A percentile compares a stretch with the other conserved stretches of the same genome.
These are phyloP conservation scores for Bjerkandera adusta DNA, from an alignment of 1,284 basidiomycete genomes.

Conservation along the genomic window DNA sequence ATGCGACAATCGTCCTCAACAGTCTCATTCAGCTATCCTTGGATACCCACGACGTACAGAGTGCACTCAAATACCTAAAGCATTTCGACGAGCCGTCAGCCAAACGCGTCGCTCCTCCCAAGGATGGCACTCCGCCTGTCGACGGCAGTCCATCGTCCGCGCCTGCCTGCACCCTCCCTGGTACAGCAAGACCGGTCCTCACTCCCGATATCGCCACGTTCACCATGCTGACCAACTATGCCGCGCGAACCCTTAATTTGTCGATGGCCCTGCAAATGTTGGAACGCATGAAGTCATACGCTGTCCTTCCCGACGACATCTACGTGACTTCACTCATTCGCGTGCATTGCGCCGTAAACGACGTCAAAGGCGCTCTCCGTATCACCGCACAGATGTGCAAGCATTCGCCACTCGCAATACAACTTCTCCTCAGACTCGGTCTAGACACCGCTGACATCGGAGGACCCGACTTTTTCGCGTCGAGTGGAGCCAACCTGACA, in stretches of 20 bases:
- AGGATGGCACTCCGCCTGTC: conserved; percentile 31
- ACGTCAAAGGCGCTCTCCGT: conserved; percentile 44
- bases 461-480: conserved; percentile 11
- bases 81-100: conserved; percentile 40
- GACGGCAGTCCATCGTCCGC: conserved; percentile 3
- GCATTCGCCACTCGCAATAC: conserved; percentile 22
- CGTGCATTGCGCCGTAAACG: conserved; percentile 47
- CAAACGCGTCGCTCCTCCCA: conserved; percentile 25
- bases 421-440: conserved; percentile 23
- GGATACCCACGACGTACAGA: conserved; percentile 49
- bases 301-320: conserved; percentile 44
- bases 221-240: conserved; percentile 59
- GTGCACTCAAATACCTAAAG: conserved; percentile 44
- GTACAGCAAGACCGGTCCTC: conserved; percentile 18
- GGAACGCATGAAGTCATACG: conserved; percentile 42
- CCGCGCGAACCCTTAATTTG: conserved; percentile 45
- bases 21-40: conserved; percentile 58
- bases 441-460: neutral
- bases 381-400: conserved; percentile 47
- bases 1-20: conserved; percentile 57
- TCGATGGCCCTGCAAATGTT: conserved; percentile 45
- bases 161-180: neutral
- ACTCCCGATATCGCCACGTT: conserved; percentile 58
- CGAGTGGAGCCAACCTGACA: conserved; percentile 33
- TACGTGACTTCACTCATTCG: conserved; percentile 54